Evolutionary conservation across 1,284 basidiomycete genomes (phyloP), one percentile per base, ranked within the genome.

Genomic region (Heterobasidion annosum): DNA sequence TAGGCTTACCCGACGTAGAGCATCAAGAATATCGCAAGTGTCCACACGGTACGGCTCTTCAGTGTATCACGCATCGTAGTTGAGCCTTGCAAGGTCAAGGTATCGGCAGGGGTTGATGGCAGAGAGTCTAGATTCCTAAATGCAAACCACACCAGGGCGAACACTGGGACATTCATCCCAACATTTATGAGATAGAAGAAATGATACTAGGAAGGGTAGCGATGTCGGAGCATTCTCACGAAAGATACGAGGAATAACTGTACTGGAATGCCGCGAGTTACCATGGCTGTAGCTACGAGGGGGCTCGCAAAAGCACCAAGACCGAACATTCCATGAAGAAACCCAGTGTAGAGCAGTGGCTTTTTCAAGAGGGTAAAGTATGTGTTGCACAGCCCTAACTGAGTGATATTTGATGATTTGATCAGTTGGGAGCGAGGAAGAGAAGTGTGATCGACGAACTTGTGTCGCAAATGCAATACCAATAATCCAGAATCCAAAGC

Each of bases 221-320:
- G 10, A 40, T 10, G n/a, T 13, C 37, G 33, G 5, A 18, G 13
- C 15, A 19, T 19, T 53, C 10, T 50, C 35, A 40, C 54, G 12
- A 49, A 40, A 43, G 37, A 25, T 15, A 37, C 2, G 40, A 18
- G 48, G 13, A 46, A 51, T 65, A 25, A n/a, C 37, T 3, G 37
- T n/a, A 68, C 68, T 32, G 62, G 67, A n/a, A 68, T 52, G 2
- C 64, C 64, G 19, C 54, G 61, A 33, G 62, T 59, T 18, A 65
- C 62, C 61, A 69, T 68, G 2, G 61, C 61, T 1, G 68, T 67
- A 1, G 68, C 68, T 9, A 69, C 61, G 15, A 65, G 49, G 1
- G 66, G 66, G 50, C 66, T 67, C 5, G 63, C 64, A 47, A 68
- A 69, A 4, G 65, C 63, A 33, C 67, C 67, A 4, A 69, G 58